Conservation (phyloP, 495 filamentous ascomycete genomes). For the Venustampulla echinocandica region DNA sequence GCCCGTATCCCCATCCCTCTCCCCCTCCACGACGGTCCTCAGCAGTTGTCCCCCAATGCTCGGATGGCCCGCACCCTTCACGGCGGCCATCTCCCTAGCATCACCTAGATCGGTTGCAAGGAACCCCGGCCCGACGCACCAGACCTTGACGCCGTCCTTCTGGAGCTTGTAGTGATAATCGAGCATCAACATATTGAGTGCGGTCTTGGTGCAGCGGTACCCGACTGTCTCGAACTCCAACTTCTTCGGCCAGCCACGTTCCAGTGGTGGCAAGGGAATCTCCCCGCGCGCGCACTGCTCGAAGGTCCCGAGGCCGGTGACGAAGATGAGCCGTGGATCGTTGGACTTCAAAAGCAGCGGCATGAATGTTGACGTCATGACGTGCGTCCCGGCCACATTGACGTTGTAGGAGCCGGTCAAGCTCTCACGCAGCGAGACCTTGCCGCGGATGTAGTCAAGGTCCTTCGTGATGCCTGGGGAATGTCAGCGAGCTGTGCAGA, state of each 20-base stretch:
- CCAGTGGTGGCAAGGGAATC: slow-evolving; percentile 21
- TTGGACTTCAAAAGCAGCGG: slow-evolving; percentile 36
- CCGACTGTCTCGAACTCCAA: slow-evolving; percentile 7
- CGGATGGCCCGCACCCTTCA: slow-evolving; percentile 10
- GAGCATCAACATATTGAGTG: slow-evolving; percentile 56
- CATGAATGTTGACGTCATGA: slow-evolving; percentile 33
- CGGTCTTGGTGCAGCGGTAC: slow-evolving; percentile 50
- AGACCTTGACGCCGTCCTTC: slow-evolving; percentile 54
- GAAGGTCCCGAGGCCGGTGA: slow-evolving; percentile 36
- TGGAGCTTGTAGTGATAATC: slow-evolving; percentile 42
- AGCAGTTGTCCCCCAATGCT: slow-evolving; percentile 6
- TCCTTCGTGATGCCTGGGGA: no score
- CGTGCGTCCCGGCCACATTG: slow-evolving; percentile 44
- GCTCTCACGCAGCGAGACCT: slow-evolving; percentile 25
- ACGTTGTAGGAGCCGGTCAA: slow-evolving; percentile 47
- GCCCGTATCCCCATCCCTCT: slow-evolving; percentile 7
- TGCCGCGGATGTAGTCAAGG: no score
- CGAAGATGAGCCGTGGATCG: slow-evolving; percentile 40
- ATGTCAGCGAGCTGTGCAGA: slow-evolving; percentile 3
- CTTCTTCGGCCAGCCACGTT: slow-evolving; percentile 45
- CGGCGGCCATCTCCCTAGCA: slow-evolving; percentile 13
- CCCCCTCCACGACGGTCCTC: slow-evolving; percentile 7
- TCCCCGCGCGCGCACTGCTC: neutral
- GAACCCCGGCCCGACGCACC: slow-evolving; percentile 44
- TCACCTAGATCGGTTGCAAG: slow-evolving; percentile 43